A percentile compares a stretch with the other conserved stretches of the same genome.
phyloP scores from a whole-genome alignment of 169 alveolate genomes.

The Babesia ovis region DNA sequence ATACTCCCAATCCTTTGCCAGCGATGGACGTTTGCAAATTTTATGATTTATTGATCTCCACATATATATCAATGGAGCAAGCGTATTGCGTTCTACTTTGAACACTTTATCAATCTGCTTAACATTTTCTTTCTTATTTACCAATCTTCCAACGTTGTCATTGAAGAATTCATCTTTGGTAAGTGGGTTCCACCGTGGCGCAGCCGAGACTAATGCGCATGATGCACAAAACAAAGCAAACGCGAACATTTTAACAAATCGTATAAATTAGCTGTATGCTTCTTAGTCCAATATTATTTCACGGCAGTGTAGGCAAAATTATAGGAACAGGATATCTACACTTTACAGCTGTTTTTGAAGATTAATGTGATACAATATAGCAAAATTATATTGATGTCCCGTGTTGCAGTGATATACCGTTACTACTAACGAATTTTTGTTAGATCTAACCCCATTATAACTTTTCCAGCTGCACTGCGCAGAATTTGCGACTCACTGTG shows the following conservation, averaged over 20 bases:
- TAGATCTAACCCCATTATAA: neutral
- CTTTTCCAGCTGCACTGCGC: conserved; percentile 8
- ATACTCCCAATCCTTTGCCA: conserved; percentile 22
- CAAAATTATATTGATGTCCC: too few relatives aligned
- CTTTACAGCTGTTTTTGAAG: too few relatives aligned
- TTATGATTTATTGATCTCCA: neutral
- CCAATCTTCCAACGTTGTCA: neutral
- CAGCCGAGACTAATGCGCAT: neutral
- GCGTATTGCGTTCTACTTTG: conserved; percentile 16
- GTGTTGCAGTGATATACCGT: too few relatives aligned
- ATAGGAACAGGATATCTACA: too few relatives aligned
- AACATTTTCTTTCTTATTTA: neutral
- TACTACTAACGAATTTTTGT: neutral
- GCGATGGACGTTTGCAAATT: neutral
- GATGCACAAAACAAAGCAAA: neutral
- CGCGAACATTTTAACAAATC: neutral
- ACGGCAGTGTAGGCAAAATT: too few relatives aligned
- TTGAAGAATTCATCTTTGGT: neutral
- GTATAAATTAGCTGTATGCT: too few relatives aligned
- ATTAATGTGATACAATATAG: too few relatives aligned
- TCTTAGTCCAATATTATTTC: too few relatives aligned
- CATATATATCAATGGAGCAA: conserved; percentile 8
- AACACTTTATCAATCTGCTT: neutral
- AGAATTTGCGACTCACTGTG: neutral
- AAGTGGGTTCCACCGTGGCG: conserved; percentile 3